These are phyloP conservation scores for Aspergillus kassunensis DNA, from an alignment of 495 filamentous ascomycete species.

Conservation along the genomic window DNA sequence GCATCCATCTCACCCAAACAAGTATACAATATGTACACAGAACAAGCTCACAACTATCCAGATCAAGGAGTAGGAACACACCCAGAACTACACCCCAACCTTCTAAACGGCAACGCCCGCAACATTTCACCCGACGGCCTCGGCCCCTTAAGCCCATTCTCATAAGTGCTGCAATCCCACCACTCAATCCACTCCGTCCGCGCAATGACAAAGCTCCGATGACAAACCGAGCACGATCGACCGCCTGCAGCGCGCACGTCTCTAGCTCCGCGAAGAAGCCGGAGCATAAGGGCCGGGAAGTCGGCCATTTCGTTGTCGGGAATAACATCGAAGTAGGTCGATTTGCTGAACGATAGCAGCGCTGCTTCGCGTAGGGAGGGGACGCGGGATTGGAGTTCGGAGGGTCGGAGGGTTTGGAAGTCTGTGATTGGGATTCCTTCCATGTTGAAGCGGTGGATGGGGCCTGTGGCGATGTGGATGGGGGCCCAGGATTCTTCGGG, in stretches of 20 bases:
- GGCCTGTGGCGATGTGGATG: conserved; percentile 44
- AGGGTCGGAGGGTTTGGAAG: not conserved
- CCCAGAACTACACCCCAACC: conserved; percentile 61
- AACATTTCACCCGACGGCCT: conserved; percentile 32
- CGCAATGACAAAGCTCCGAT: conserved; percentile 52
- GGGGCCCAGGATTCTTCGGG: conserved; percentile 38
- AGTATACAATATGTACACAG: not conserved
- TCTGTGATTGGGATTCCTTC: conserved; percentile 34
- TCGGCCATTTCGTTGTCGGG: conserved; percentile 36
- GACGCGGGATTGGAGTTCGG: conserved; percentile 19
- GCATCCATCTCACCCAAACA: too few species aligned
- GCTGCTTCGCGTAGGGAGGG: conserved; percentile 58
- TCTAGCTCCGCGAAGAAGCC: conserved; percentile 37
- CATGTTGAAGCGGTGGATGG: conserved; percentile 38
- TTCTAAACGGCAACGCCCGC: conserved; percentile 57
- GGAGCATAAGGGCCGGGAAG: conserved; percentile 38
- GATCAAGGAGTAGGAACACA: conserved; percentile 60
- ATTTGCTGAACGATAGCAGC: conserved; percentile 45
- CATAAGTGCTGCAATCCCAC: conserved; percentile 52
- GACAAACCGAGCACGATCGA: conserved; percentile 57
- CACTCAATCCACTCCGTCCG: conserved; percentile 72
- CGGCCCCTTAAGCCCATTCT: conserved; percentile 42
- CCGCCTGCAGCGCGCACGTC: conserved; percentile 48
- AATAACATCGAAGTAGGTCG: conserved; percentile 41
- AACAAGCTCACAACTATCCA: too few species aligned